phyloP scores from a whole-genome alignment of 2,329 filamentous ascomycete species.

The Tricladium varicosporioides region DNA sequence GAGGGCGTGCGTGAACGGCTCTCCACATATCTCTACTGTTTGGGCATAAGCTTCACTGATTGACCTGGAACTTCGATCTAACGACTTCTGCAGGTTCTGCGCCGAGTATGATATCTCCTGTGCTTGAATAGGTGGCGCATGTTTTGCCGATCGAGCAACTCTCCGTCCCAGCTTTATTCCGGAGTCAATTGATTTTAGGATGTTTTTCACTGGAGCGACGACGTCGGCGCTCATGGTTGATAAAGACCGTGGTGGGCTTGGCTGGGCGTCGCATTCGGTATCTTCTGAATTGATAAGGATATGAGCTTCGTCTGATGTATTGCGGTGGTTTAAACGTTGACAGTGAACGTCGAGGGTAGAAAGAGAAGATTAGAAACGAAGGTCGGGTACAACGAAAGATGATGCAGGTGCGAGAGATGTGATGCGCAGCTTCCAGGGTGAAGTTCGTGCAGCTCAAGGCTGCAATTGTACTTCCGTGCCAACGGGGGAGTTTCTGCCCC shows the following conservation, averaged over 20 bases:
- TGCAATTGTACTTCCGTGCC: too few species aligned
- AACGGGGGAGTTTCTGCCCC: too few species aligned
- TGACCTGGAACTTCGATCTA: constrained; percentile 23
- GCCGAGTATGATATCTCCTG: constrained; percentile 28
- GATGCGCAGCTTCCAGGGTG: background rate
- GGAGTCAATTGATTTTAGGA: constrained; percentile 29
- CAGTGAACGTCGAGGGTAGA: background rate
- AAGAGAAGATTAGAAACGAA: background rate
- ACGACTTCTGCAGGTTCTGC: constrained; percentile 21
- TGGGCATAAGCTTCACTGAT: constrained; percentile 29
- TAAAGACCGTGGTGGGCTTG: constrained; percentile 3
- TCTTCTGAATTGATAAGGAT: background rate
- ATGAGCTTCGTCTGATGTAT: background rate
- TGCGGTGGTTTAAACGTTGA: background rate
- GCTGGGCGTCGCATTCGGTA: constrained; percentile 8
- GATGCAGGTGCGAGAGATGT: background rate
- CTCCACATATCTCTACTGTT: constrained; percentile 21
- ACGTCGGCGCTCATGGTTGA: constrained; percentile 24
- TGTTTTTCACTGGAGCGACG: constrained; percentile 27
- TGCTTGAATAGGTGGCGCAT: constrained; percentile 21
- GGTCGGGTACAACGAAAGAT: background rate
- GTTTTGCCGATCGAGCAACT: constrained; percentile 22
- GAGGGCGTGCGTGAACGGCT: constrained; percentile 25
- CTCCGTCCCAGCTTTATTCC: constrained; percentile 29
- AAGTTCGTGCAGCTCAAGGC: too few species aligned